Evolutionary conservation across 148 eudicot genomes (phyloP), one percentile per base, ranked within the genome.

Genomic region (Nepenthes mirabilis): DNA sequence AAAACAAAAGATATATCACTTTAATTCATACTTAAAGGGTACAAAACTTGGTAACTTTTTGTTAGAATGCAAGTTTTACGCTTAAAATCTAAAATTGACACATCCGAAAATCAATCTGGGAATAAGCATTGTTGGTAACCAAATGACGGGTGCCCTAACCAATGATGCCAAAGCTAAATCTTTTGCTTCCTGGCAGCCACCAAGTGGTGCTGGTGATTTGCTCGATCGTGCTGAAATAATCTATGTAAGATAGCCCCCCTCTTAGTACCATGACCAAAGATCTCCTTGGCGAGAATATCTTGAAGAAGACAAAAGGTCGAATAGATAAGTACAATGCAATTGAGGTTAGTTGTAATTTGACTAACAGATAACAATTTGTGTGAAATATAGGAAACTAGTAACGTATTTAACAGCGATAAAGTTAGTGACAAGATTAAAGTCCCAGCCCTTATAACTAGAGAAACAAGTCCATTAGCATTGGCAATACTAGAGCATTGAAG

Each of bases 201-300:
- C 14, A 11, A 50, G 3, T 11, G 23, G 23, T 23, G 23, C 23
- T 0, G 0, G 23, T 10, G 6, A 12, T 50, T 54, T 14, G 35
- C 57, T 23, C 33, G 7, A 33, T 34, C 57, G 6, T 4, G 14
- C 14, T 54, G 6, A 54, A 54, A 34, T 54, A 33, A 54, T 54
- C 57, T 8, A 54, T 11, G 35, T 54, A 54, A 34, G 14, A 54
- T 23, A 54, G 35, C 43, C 59, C 43, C 43, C n/a, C 14, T n/a
- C 43, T 36, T 57, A 57, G 59, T 57, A 57, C 37, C 59, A 34
- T 11, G 35, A 0, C 57, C 57, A 54, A 54, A 1, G 34, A 54
- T 54, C 57, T 14, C 57, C 4, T 54, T 14, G 33, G 57, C 2
- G 57, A 54, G 57, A 54, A n/a, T 54, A 54, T 54, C 57, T 34